These are phyloP conservation scores for Zymoseptoria passerinii DNA, from an alignment of 2,329 filamentous ascomycete genomes.

Conservation along the genomic window DNA sequence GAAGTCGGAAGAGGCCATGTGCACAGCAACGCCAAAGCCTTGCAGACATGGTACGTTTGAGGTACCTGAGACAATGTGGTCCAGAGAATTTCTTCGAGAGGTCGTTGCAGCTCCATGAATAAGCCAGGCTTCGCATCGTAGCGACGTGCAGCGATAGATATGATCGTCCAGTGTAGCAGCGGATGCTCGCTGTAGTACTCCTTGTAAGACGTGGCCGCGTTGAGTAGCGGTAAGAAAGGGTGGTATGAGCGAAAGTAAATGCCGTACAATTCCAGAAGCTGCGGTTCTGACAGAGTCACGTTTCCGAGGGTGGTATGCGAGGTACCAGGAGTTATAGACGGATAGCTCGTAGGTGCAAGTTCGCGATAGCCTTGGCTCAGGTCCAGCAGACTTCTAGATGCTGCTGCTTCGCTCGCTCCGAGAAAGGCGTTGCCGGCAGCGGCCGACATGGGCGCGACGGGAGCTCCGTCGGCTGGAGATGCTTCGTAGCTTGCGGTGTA, in stretches of 20 bases:
- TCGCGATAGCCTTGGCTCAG: conserved; percentile 32
- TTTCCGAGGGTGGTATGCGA: conserved; percentile 51
- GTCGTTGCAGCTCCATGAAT: conserved; percentile 56
- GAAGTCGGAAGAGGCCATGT: conserved; percentile 79
- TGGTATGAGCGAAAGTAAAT: conserved; percentile 72
- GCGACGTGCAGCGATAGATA: conserved; percentile 65
- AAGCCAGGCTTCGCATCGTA: conserved; percentile 57
- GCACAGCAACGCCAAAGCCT: conserved; percentile 70
- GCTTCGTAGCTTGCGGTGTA: conserved; percentile 18
- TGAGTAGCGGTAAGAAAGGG: conserved; percentile 68
- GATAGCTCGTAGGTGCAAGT: conserved; percentile 35
- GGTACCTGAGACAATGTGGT: conserved; percentile 68
- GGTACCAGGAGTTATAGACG: conserved; percentile 48
- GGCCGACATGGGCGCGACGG: conserved; percentile 21
- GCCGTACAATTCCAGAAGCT: conserved; percentile 52
- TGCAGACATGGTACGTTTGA: conserved; percentile 71
- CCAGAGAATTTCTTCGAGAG: conserved; percentile 65
- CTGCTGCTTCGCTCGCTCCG: conserved; percentile 32
- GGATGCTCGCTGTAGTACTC: conserved; percentile 69
- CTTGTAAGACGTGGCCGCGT: conserved; percentile 41
- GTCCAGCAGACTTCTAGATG: conserved; percentile 31
- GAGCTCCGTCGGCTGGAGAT: conserved; percentile 18
- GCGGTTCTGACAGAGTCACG: conserved; percentile 35
- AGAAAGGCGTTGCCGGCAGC: conserved; percentile 20
- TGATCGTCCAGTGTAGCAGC: conserved; percentile 77